Percentiles rank a stretch among this genome's conserved stretches.
phyloP scores from a whole-genome alignment of 441 rosid genomes.

The Gossypium schwendimanii region DNA sequence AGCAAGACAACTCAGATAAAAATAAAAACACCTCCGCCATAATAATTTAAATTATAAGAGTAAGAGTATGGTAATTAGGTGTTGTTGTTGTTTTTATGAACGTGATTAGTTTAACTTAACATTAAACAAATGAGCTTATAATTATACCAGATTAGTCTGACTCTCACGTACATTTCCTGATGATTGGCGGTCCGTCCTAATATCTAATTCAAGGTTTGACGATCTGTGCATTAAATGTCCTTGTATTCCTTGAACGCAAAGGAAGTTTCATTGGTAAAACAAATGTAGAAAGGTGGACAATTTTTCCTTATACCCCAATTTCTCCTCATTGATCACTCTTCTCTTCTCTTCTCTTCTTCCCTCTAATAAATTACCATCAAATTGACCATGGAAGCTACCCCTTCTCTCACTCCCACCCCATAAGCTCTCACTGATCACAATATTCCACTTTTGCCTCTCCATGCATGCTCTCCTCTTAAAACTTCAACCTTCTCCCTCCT shows the following conservation, averaged over 20 bases:
- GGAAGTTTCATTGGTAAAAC: slow-evolving; percentile 40
- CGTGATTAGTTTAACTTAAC: not conserved
- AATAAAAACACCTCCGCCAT: too few relatives aligned
- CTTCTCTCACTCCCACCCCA: not conserved
- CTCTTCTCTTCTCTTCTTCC: not conserved
- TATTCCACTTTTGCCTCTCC: not conserved
- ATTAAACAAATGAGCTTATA: not conserved
- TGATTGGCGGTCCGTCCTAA: not conserved
- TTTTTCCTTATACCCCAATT: slow-evolving; percentile 17
- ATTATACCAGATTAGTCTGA: not conserved
- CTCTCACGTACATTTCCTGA: not conserved
- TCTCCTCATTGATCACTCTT: slow-evolving; percentile 33
- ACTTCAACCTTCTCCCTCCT: not conserved
- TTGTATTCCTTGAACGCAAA: slow-evolving; percentile 62
- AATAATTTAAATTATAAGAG: too few relatives aligned
- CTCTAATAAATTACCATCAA: not conserved
- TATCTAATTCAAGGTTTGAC: slow-evolving; percentile 40
- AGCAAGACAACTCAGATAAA: too few relatives aligned
- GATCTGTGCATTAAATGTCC: slow-evolving; percentile 27
- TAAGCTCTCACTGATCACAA: not conserved
- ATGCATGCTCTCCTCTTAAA: not conserved
- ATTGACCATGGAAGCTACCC: not conserved
- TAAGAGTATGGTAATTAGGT: too few relatives aligned
- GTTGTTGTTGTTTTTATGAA: too few relatives aligned
- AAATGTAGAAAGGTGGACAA: slow-evolving; percentile 39